A percentile compares a stretch with the other conserved stretches of the same genome.
These are phyloP conservation scores for Metarhizium anisopliae DNA, from an alignment of 2,329 filamentous ascomycete genomes.

Conservation along the genomic window DNA sequence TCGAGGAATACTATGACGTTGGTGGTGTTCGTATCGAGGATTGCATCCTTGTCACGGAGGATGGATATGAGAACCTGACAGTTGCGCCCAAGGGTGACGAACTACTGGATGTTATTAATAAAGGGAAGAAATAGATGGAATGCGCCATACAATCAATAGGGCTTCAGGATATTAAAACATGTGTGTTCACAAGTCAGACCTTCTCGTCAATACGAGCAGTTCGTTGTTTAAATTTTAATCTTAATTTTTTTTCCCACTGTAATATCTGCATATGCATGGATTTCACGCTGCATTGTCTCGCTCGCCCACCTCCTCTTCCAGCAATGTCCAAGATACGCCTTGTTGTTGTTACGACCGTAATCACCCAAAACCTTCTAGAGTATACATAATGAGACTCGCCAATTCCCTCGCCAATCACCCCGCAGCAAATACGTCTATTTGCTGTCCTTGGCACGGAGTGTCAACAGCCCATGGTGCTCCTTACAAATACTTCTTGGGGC, in stretches of 20 bases:
- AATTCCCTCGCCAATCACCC: too few relatives aligned
- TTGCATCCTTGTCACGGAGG: constrained; percentile 69
- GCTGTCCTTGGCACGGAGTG: neutral
- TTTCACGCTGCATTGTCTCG: neutral
- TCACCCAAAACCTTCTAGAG: neutral
- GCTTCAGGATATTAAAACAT: neutral
- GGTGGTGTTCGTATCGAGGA: constrained; percentile 93
- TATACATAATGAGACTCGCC: neutral
- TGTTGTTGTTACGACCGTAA: neutral
- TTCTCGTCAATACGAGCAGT: too few relatives aligned
- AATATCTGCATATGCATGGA: too few relatives aligned
- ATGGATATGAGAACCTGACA: constrained; percentile 78
- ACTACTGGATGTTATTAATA: constrained; percentile 53
- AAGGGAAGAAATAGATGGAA: constrained; percentile 8
- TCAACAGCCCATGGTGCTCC: neutral
- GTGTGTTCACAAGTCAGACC: neutral
- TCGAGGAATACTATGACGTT: constrained; percentile 65
- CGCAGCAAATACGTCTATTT: neutral
- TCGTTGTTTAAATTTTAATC: too few relatives aligned
- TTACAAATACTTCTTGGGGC: constrained; percentile 89
- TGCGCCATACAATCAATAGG: neutral
- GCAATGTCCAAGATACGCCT: neutral
- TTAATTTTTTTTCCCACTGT: too few relatives aligned
- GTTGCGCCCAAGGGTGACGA: constrained; percentile 68
- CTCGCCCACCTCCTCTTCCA: neutral